Conservation (phyloP, 768 basidiomycete genomes). For the Clavulina sp. region DNA sequence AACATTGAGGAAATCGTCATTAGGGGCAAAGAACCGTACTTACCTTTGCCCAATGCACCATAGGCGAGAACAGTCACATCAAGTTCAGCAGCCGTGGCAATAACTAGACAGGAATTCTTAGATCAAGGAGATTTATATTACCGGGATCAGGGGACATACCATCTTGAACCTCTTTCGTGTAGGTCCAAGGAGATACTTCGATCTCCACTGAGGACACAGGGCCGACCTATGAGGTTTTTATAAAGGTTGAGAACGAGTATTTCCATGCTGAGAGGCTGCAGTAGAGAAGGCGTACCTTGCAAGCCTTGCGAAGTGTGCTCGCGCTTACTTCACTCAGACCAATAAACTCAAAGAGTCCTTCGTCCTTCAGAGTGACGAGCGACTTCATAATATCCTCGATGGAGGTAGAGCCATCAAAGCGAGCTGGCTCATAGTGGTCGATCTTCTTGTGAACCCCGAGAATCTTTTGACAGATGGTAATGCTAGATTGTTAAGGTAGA, state of each 20-base stretch:
- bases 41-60: too few species aligned
- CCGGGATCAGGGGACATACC: neutral
- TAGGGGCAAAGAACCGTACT: too few species aligned
- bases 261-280: neutral
- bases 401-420: conserved; percentile 26
- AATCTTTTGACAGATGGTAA: conserved; percentile 26
- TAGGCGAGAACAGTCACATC: conserved; percentile 41
- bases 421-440: conserved; percentile 40
- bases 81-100: conserved; percentile 36
- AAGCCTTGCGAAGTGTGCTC: conserved; percentile 26
- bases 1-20: too few species aligned
- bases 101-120: conserved; percentile 14
- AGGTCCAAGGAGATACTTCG: conserved; percentile 22
- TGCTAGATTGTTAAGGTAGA: conserved; percentile 28
- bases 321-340: conserved; percentile 39
- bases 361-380: conserved; percentile 30
- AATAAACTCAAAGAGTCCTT: conserved; percentile 42
- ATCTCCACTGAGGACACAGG: conserved; percentile 23
- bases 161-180: conserved; percentile 16
- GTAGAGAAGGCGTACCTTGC: conserved; percentile 14
- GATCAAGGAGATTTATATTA: neutral
- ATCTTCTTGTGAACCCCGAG: conserved; percentile 36
- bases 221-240: conserved; percentile 15
- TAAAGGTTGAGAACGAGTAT: neutral
- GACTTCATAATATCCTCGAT: conserved; percentile 28